Evolutionary conservation across 1,139 yeast genomes (phyloP).

Genomic region (Chernovozyma sophiae-reginae): DNA sequence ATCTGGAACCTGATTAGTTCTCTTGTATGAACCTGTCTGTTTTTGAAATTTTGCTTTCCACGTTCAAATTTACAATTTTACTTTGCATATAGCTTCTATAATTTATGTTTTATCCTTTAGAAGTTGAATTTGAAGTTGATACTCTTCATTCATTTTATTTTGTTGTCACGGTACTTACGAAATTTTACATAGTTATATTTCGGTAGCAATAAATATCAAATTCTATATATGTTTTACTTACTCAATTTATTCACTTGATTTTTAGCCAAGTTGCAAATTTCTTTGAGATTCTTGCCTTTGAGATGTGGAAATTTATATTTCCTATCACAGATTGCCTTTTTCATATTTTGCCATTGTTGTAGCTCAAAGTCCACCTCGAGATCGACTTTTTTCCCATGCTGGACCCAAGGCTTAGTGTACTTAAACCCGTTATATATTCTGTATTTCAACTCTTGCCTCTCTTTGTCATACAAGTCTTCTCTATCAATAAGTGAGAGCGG

Average conservation of each 20-base stretch:
- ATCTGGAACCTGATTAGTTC: too few relatives aligned
- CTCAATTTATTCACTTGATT: slow-evolving; percentile 31
- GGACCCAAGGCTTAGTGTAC: slow-evolving; percentile 12
- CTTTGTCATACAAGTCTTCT: slow-evolving; percentile 26
- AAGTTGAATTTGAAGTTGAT: too few relatives aligned
- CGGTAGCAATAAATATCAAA: too few relatives aligned
- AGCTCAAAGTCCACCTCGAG: slow-evolving; percentile 27
- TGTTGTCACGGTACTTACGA: too few relatives aligned
- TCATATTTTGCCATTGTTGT: slow-evolving; percentile 32
- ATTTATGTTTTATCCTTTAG: too few relatives aligned
- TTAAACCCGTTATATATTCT: slow-evolving; percentile 27
- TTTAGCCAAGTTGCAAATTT: slow-evolving; percentile 23
- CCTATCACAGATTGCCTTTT: slow-evolving; percentile 24
- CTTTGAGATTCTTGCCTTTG: slow-evolving; percentile 16
- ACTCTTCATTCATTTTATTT: too few relatives aligned
- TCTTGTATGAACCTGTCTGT: too few relatives aligned
- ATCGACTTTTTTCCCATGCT: slow-evolving; percentile 3
- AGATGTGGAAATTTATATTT: slow-evolving; percentile 26
- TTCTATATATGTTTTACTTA: too few relatives aligned
- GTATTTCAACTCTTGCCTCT: slow-evolving; percentile 22
- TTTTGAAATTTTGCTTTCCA: too few relatives aligned
- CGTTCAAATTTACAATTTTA: too few relatives aligned
- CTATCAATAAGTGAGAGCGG: slow-evolving; percentile 24
- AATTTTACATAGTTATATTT: too few relatives aligned
- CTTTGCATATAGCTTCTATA: too few relatives aligned